Percentiles rank a stretch among this genome's conserved stretches.
Conservation (phyloP, 2,329 filamentous ascomycete genomes). For the Ceratocystis eucalypticola region DNA sequence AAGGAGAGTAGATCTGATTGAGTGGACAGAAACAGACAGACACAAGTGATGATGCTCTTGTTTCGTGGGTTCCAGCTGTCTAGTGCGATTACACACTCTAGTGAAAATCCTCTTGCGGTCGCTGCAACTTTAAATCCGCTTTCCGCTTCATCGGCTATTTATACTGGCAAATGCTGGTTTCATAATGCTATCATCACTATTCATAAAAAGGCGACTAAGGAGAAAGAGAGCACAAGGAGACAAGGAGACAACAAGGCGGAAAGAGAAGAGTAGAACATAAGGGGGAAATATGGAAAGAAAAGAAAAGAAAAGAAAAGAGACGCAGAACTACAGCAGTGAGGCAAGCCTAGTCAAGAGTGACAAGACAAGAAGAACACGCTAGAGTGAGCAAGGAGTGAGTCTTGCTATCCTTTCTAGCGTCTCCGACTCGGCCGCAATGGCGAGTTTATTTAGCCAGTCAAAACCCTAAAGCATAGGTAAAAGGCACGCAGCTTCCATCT, state of each 20-base stretch:
- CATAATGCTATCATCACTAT: too few species aligned
- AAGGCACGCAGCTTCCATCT: too few species aligned
- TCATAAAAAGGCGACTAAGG: too few species aligned
- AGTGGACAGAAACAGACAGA: neutral
- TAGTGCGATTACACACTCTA: too few species aligned
- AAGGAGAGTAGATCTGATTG: neutral
- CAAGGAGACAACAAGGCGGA: neutral
- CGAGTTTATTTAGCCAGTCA: neutral
- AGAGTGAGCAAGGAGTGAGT: neutral
- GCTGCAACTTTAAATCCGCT: too few species aligned
- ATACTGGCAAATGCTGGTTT: too few species aligned
- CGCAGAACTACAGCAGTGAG: neutral
- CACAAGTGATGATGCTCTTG: neutral
- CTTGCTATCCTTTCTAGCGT: neutral
- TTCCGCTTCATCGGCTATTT: too few species aligned
- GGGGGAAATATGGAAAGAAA: neutral
- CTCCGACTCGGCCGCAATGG: neutral
- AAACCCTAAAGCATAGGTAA: too few species aligned
- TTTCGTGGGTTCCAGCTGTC: too few species aligned
- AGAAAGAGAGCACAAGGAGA: neutral
- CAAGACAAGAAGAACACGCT: neutral
- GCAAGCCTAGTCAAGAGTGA: neutral
- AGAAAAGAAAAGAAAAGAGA: neutral
- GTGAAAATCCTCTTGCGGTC: too few species aligned
- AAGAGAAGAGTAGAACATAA: neutral